phyloP scores from a whole-genome alignment of 495 filamentous ascomycete species.

The Polyplosphaeria fusca region DNA sequence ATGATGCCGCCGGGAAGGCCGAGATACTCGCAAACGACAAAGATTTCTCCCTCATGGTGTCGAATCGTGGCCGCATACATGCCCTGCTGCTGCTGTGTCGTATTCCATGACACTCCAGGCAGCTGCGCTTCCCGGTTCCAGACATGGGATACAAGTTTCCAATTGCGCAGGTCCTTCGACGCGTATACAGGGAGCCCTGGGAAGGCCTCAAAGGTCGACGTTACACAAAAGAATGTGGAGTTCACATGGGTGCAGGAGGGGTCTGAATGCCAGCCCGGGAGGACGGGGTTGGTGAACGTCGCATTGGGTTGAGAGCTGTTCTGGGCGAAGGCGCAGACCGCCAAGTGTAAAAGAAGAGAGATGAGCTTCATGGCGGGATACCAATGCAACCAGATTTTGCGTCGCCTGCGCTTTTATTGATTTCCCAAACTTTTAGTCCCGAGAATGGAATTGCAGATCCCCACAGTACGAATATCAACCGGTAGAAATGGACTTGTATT shows the following conservation, averaged over 20 bases:
- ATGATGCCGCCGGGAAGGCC: background rate
- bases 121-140: constrained; percentile 2
- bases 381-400: no score
- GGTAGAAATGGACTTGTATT: no score
- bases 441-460: no score
- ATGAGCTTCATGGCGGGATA: no score
- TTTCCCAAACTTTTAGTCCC: no score
- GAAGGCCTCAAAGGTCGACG: constrained; percentile 6
- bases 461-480: no score
- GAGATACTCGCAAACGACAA: constrained; percentile 7
- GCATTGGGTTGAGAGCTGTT: no score
- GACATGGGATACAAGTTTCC: constrained; percentile 5
- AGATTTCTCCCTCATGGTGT: constrained; percentile 6
- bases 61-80: constrained; percentile 6
- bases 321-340: no score
- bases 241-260: constrained; percentile 9
- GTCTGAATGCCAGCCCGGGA: constrained; percentile 10
- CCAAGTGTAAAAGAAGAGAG: no score
- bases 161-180: constrained; percentile 9
- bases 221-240: constrained; percentile 6
- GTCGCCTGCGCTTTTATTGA: no score
- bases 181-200: constrained; percentile 11
- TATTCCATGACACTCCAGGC: background rate
- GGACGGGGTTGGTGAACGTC: constrained; percentile 6
- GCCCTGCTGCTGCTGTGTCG: background rate